These are phyloP conservation scores for Aspergillus fumigatiaffinis DNA, from an alignment of 2,329 filamentous ascomycete genomes.

Conservation along the genomic window DNA sequence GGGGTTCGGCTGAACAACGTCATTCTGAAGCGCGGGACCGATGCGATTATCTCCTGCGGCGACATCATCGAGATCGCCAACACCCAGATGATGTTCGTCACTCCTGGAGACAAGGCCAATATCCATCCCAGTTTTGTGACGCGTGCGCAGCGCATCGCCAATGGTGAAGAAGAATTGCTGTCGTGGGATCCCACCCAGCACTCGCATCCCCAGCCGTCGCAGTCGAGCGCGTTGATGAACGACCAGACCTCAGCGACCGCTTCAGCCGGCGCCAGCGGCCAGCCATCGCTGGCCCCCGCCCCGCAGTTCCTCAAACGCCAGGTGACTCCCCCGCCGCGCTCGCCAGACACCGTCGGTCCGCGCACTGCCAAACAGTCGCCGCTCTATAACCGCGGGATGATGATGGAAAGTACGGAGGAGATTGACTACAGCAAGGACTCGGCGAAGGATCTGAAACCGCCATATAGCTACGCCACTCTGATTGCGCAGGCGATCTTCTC, in stretches of 20 bases:
- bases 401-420: conserved; percentile 52
- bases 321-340: conserved; percentile 39
- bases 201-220: conserved; percentile 32
- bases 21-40: conserved; percentile 63
- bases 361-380: conserved; percentile 45
- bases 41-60: conserved; percentile 70
- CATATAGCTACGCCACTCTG: conserved; percentile 93
- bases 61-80: conserved; percentile 88
- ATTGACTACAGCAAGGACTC: conserved; percentile 67
- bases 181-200: conserved; percentile 37
- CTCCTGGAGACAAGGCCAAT: conserved; percentile 70
- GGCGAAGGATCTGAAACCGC: conserved; percentile 88
- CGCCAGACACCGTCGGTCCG: conserved; percentile 37
- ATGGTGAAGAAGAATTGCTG: conserved; percentile 35
- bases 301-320: conserved; percentile 43
- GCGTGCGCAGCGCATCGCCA: conserved; percentile 53
- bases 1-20: conserved; percentile 78
- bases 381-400: conserved; percentile 48
- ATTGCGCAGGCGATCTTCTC: conserved; percentile 95
- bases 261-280: conserved; percentile 22
- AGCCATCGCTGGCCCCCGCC: conserved; percentile 39
- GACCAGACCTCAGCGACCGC: conserved; percentile 12
- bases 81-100: conserved; percentile 97
- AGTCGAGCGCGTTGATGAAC: conserved; percentile 10
- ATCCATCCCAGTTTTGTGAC: conserved; percentile 68